These are phyloP conservation scores for Mucor mucedo DNA, from an alignment of 371 early-diverging fungal species.

Conservation along the genomic window DNA sequence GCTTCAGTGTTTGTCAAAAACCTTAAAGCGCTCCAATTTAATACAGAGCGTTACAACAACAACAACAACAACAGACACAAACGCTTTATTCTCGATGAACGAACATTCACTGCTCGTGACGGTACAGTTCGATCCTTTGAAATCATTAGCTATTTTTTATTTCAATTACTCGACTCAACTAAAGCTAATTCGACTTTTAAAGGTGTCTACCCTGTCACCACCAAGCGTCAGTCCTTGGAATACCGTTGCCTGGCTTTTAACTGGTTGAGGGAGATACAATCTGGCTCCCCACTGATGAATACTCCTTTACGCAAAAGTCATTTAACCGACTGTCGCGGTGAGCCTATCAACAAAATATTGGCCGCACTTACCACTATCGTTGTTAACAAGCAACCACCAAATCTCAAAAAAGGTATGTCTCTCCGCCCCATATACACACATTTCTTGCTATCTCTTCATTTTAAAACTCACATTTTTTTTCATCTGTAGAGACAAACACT, in stretches of 20 bases:
- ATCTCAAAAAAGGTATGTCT: too few species aligned
- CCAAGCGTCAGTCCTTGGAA: background rate
- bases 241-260: background rate
- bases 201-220: background rate
- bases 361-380: background rate
- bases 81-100: background rate
- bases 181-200: background rate
- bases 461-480: too few species aligned
- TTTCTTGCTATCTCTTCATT: too few species aligned
- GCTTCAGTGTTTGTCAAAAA: background rate
- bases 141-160: background rate
- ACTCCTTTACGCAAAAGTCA: background rate
- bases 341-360: background rate
- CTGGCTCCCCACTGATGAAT: background rate
- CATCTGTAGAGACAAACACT: too few species aligned
- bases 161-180: background rate
- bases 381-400: too few species aligned
- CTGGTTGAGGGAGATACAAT: background rate
- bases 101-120: background rate
- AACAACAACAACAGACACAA: background rate
- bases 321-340: background rate
- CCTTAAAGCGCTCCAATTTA: background rate
- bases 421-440: too few species aligned
- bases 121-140: background rate
- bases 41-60: background rate